A percentile compares a stretch with the other conserved stretches of the same genome.
Conservation (phyloP, 331 rosid species). For the Saraca asoca region DNA sequence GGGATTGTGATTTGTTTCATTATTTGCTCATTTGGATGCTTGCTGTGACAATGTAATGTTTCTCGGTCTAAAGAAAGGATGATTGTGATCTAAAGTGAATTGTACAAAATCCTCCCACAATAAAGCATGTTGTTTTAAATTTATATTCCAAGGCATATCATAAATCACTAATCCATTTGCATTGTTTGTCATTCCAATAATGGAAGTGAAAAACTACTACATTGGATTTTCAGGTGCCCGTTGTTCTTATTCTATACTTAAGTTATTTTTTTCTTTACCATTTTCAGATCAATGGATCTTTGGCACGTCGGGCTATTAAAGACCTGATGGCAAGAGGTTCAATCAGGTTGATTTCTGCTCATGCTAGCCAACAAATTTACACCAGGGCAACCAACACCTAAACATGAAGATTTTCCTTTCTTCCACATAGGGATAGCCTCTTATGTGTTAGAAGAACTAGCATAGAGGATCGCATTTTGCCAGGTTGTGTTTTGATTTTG, state of each 20-base stretch:
- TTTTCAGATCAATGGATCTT: conserved; percentile 50
- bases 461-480: background rate
- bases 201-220: background rate
- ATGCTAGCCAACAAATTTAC: conserved; percentile 55
- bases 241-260: background rate
- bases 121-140: background rate
- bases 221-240: too few relatives aligned
- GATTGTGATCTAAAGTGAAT: background rate
- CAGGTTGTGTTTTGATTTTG: too few relatives aligned
- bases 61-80: background rate
- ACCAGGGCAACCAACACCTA: conserved; percentile 50
- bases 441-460: background rate
- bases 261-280: background rate
- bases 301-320: conserved; percentile 52
- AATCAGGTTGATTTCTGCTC: conserved; percentile 45
- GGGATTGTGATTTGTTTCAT: too few relatives aligned
- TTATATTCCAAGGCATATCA: background rate
- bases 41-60: background rate
- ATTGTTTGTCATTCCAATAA: background rate
- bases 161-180: background rate
- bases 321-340: conserved; percentile 51
- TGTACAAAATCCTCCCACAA: background rate
- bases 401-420: conserved; percentile 19
- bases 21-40: too few relatives aligned
- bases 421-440: background rate